Evolutionary conservation across 108 stramenopile species (phyloP).

Genomic region (Heterococcus sp.): DNA sequence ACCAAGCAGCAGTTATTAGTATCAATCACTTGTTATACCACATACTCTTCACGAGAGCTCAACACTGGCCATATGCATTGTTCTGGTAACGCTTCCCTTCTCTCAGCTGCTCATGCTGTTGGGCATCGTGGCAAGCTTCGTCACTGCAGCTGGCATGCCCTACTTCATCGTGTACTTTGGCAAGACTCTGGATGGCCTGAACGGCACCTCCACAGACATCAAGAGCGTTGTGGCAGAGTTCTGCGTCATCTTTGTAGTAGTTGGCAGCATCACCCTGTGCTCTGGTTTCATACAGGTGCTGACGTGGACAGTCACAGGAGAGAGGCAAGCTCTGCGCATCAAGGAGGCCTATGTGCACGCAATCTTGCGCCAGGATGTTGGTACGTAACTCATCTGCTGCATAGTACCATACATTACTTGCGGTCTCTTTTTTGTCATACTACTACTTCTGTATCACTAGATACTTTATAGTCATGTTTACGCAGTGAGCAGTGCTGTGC

Average conservation of each 20-base stretch:
- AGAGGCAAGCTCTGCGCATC: slow-evolving; percentile 55
- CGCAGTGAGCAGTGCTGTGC: neutral
- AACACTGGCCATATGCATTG: neutral
- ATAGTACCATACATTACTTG: neutral
- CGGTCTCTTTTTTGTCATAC: neutral
- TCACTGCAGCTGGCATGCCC: neutral
- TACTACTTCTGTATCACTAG: neutral
- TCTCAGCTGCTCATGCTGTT: neutral
- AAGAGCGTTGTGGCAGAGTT: slow-evolving; percentile 49
- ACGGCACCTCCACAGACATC: slow-evolving; percentile 35
- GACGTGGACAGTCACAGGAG: slow-evolving; percentile 61
- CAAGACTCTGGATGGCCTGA: slow-evolving; percentile 23
- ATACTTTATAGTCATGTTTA: neutral
- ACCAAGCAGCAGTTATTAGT: neutral
- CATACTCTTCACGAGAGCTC: neutral
- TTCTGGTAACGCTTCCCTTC: neutral
- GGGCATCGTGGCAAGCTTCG: neutral
- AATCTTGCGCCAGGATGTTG: slow-evolving; percentile 60
- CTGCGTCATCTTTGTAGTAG: slow-evolving; percentile 58
- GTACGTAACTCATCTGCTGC: too few relatives aligned
- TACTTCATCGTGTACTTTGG: slow-evolving; percentile 11
- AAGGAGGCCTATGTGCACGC: slow-evolving; percentile 58
- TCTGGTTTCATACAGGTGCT: slow-evolving; percentile 53
- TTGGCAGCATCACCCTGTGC: slow-evolving; percentile 52
- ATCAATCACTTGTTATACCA: neutral